Evolutionary conservation across 495 filamentous ascomycete species (phyloP).

Genomic region (Terfezia boudieri): DNA sequence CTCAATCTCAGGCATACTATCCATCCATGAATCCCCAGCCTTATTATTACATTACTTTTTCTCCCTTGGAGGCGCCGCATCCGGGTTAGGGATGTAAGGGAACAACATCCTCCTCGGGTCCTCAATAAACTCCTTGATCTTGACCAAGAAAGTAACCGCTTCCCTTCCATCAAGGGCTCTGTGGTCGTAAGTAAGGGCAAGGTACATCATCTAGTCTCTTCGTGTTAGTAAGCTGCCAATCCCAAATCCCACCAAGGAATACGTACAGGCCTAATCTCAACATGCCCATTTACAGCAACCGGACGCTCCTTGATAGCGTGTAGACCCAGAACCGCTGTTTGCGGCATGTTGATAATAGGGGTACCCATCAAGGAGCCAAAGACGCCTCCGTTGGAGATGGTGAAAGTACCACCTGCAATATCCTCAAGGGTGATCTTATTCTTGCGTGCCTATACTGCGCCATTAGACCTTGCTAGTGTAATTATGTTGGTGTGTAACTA

Average conservation of each 20-base stretch:
- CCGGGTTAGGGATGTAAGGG: background rate
- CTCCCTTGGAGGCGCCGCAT: too few relatives aligned
- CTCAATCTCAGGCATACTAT: too few relatives aligned
- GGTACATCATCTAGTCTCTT: constrained; percentile 68
- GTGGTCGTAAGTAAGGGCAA: constrained; percentile 94
- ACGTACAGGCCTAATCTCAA: constrained; percentile 68
- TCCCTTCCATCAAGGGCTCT: constrained; percentile 86
- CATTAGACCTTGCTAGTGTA: constrained; percentile 23
- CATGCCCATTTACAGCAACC: constrained; percentile 70
- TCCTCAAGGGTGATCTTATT: constrained; percentile 97
- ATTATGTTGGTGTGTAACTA: constrained; percentile 20
- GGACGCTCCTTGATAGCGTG: constrained; percentile 94
- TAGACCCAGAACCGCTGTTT: constrained; percentile 88
- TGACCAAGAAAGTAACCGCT: constrained; percentile 90
- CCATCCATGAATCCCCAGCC: too few relatives aligned
- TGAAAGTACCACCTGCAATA: constrained; percentile 97
- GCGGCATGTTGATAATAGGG: constrained; percentile 96
- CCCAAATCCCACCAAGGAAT: background rate
- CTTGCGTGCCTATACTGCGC: constrained; percentile 39
- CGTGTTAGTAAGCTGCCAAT: background rate
- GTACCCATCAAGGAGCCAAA: constrained; percentile 46
- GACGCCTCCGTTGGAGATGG: constrained; percentile 77
- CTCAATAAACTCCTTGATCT: constrained; percentile 97
- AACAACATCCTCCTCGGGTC: constrained; percentile 85
- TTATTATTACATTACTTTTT: too few relatives aligned